Percentiles rank a stretch among this genome's conserved stretches.
Evolutionary conservation across 805 yeast genomes (phyloP).

Genomic region (Vanderwaltozyma verrucispora): DNA sequence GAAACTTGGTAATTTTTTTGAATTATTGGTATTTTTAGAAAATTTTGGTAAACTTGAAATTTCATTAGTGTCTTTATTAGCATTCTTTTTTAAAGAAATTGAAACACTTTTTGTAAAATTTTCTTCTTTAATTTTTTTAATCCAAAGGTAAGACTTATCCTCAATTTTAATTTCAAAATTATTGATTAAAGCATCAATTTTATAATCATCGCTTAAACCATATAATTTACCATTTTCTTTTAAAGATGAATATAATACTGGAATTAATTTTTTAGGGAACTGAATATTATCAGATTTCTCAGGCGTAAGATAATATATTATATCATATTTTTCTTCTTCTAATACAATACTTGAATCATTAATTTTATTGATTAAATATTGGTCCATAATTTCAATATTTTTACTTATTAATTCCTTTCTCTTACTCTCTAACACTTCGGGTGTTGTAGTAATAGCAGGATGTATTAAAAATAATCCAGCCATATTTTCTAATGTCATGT

Average conservation of each 20-base stretch:
- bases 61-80: slow-evolving; percentile 6
- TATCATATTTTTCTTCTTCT: slow-evolving; percentile 30
- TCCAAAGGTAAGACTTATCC: slow-evolving; percentile 38
- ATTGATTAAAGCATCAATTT: slow-evolving; percentile 51
- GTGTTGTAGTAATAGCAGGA: slow-evolving; percentile 56
- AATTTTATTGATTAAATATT: slow-evolving; percentile 49
- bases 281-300: slow-evolving; percentile 33
- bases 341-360: slow-evolving; percentile 38
- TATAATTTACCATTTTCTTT: slow-evolving; percentile 36
- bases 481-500: slow-evolving; percentile 1
- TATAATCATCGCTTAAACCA: slow-evolving; percentile 37
- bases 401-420: slow-evolving; percentile 27
- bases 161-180: slow-evolving; percentile 38
- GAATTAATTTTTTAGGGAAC: slow-evolving; percentile 38
- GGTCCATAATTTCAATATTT: slow-evolving; percentile 30
- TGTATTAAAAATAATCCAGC: slow-evolving; percentile 42
- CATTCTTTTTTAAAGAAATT: slow-evolving; percentile 24
- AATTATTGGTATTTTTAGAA: slow-evolving; percentile 2
- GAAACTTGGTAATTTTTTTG: slow-evolving; percentile 15
- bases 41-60: slow-evolving; percentile 12
- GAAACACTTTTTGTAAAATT: slow-evolving; percentile 8
- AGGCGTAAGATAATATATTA: slow-evolving; percentile 48
- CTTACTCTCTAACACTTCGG: slow-evolving; percentile 33
- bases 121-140: slow-evolving; percentile 34
- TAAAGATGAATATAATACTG: slow-evolving; percentile 32